Evolutionary conservation across 2,329 filamentous ascomycete genomes (phyloP), one percentile per base, ranked within the genome.

Genomic region (Davidsoniella neocaledoniae): DNA sequence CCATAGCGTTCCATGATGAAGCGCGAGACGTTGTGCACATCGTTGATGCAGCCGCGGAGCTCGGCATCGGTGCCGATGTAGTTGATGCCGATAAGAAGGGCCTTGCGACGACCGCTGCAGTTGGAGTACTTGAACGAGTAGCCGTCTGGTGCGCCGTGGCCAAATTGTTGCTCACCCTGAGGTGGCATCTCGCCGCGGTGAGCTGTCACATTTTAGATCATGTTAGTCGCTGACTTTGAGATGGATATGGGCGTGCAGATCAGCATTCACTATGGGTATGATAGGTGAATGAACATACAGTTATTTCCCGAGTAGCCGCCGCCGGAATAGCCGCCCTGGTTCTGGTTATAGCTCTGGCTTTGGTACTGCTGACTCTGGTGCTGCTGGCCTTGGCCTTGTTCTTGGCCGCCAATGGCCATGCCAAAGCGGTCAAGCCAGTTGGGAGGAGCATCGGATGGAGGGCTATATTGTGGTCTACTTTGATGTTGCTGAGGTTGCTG

Each of bases 11-110:
- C 71, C 56, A 79, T 77, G 54, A 87, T 66, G 63, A 85, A 87
- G 49, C 66, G 66, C 29, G 80, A 84, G 64, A 87, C 75, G 61
- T 87, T 87, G 66, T 81, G 78, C 33, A 83, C 80, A 61, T 87
- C 83, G 64, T 87, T 87, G 71, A 87, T 85, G 64, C 83, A 87
- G 41, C 83, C 83, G 53, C 77, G 71, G 48, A 87, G 73, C 68
- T 85, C 79, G 45, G 76, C 81, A 19, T 77, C 65, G 60, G 83
- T 79, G 48, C 78, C 77, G 57, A 86, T 81, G 68, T 87, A 87
- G 69, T 87, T 87, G 70, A 87, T 85, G 48, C 83, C 83, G 55
- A 87, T 84, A 50, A 87, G 66, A 50, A 87, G 66, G 6, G 83
- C 83, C 67, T 85, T 86, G 58, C 82, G 72, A 55, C 73, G 74